phyloP scores from a whole-genome alignment of 768 basidiomycete species.

The Aureoboletus auriporus region DNA sequence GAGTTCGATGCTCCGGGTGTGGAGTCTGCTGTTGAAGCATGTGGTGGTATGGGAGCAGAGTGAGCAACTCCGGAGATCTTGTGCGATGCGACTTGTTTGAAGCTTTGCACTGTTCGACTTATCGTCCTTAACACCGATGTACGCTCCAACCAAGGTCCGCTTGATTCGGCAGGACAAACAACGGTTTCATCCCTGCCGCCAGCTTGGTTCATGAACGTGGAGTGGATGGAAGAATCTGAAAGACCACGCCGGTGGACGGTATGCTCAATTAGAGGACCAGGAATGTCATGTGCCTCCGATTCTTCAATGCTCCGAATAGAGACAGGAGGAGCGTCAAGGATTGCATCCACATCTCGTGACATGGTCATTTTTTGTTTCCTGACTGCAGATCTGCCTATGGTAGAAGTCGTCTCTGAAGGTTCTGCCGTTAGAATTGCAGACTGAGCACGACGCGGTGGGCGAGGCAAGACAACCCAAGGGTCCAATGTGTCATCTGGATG shows the following conservation, averaged over 20 bases:
- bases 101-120: constrained; percentile 50
- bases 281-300: constrained; percentile 38
- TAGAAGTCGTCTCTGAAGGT: constrained; percentile 9
- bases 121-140: constrained; percentile 52
- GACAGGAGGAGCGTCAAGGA: constrained; percentile 53
- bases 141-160: constrained; percentile 35
- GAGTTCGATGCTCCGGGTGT: constrained; percentile 1
- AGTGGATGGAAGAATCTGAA: constrained; percentile 90
- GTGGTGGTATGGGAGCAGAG: constrained; percentile 5
- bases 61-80: constrained; percentile 22
- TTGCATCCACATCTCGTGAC: constrained; percentile 73
- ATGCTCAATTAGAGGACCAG: constrained; percentile 58
- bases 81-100: constrained; percentile 34
- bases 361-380: constrained; percentile 28
- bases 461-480: constrained; percentile 70
- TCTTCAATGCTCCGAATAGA: constrained; percentile 24
- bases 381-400: constrained; percentile 16
- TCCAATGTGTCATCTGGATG: constrained; percentile 42
- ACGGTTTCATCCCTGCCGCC: constrained; percentile 24
- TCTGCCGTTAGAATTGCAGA: constrained; percentile 24
- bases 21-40: constrained; percentile 10
- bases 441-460: constrained; percentile 29
- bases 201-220: constrained; percentile 66
- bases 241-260: constrained; percentile 75
- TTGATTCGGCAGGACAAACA: neutral